Conservation (phyloP, 1,284 basidiomycete genomes). For the Neolentinus lepideus region DNA sequence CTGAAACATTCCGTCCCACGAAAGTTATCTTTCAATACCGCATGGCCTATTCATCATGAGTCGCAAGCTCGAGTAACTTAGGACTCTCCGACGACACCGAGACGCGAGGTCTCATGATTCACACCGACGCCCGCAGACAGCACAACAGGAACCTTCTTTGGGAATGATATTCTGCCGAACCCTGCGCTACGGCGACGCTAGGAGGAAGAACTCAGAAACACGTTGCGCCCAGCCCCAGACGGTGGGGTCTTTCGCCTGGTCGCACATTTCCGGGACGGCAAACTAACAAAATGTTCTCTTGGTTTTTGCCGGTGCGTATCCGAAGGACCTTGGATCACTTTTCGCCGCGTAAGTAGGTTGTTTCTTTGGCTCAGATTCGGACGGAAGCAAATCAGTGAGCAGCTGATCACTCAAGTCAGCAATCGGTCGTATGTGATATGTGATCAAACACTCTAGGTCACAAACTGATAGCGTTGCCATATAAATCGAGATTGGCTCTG, state of each 20-base stretch:
- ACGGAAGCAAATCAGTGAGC: neutral
- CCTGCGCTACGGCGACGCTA: neutral
- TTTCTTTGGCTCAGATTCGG: neutral
- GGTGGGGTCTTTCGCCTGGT: neutral
- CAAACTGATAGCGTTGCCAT: neutral
- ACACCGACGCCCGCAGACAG: neutral
- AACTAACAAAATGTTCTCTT: neutral
- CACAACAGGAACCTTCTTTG: neutral
- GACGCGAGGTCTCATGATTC: neutral
- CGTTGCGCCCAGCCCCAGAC: neutral
- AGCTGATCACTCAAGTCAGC: neutral
- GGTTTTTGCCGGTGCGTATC: neutral
- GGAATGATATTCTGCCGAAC: neutral
- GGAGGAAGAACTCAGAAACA: neutral
- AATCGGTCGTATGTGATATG: neutral
- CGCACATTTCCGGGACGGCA: neutral
- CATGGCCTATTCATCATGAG: neutral
- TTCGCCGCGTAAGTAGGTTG: neutral
- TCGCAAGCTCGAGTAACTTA: too few relatives aligned
- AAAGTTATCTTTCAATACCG: neutral
- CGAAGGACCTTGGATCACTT: neutral
- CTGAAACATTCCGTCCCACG: neutral
- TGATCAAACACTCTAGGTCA: neutral
- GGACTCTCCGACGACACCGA: too few relatives aligned
- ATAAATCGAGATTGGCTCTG: constrained; percentile 2